These are phyloP conservation scores for Apiospora rasikravindrae DNA, from an alignment of 2,329 filamentous ascomycete species.

Conservation along the genomic window DNA sequence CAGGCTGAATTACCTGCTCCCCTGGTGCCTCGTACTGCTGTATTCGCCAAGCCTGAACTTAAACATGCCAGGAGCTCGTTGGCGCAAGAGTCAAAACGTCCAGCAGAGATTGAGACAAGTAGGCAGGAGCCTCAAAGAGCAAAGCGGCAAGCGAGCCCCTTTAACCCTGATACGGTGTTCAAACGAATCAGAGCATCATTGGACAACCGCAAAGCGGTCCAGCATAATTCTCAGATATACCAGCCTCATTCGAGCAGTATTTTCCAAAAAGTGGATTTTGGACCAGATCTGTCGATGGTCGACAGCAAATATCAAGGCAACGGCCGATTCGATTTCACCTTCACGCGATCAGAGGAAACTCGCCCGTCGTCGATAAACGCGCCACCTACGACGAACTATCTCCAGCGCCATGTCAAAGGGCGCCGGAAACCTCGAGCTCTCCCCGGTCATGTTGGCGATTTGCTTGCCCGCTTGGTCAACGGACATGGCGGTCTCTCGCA, in stretches of 20 bases:
- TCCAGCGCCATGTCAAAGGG: constrained; percentile 52
- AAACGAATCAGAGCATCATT: constrained; percentile 61
- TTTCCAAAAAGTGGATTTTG: constrained; percentile 61
- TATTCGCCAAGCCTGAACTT: constrained; percentile 65
- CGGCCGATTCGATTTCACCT: constrained; percentile 57
- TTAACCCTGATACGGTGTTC: constrained; percentile 62
- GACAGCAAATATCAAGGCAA: constrained; percentile 65
- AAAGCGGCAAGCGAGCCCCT: constrained; percentile 62
- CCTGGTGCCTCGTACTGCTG: constrained; percentile 30
- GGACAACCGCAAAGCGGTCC: constrained; percentile 32
- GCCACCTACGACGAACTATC: constrained; percentile 53
- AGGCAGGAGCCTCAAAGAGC: constrained; percentile 38
- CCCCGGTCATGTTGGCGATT: constrained; percentile 41
- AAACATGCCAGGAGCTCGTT: constrained; percentile 62
- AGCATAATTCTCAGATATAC: constrained; percentile 32
- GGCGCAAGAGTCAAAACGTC: constrained; percentile 44
- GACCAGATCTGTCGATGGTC: constrained; percentile 56
- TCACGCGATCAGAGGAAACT: constrained; percentile 38
- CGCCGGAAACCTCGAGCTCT: constrained; percentile 44
- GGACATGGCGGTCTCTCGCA: constrained; percentile 41
- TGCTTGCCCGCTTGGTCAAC: constrained; percentile 45
- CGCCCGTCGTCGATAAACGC: constrained; percentile 39
- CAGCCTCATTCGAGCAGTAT: constrained; percentile 48
- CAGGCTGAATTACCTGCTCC: constrained; percentile 27
- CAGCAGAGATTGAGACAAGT: constrained; percentile 35